Conservation (phyloP, 2,329 filamentous ascomycete genomes). For the Cadophora gregata region DNA sequence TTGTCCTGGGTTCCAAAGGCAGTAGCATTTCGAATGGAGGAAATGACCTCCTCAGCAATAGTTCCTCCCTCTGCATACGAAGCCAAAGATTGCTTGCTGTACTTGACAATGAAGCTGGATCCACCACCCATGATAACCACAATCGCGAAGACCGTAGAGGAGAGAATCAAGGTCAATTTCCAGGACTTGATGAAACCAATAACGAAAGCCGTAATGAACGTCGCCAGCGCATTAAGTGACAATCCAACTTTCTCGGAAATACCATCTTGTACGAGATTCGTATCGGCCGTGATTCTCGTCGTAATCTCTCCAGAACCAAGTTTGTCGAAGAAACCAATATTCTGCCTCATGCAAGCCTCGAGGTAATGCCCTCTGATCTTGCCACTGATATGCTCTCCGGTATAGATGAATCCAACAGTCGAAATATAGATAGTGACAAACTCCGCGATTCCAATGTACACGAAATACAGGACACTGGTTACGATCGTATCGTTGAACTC, state of each 20-base stretch:
- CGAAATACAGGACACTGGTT: constrained; percentile 77
- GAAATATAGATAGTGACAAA: constrained; percentile 79
- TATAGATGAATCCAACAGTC: constrained; percentile 90
- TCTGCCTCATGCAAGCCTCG: constrained; percentile 81
- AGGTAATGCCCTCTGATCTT: constrained; percentile 87
- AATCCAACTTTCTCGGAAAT: constrained; percentile 89
- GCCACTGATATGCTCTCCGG: constrained; percentile 77
- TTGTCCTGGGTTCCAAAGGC: constrained; percentile 95
- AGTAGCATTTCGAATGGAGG: constrained; percentile 88
- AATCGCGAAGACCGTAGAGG: constrained; percentile 81
- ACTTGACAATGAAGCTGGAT: constrained; percentile 78
- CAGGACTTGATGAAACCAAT: constrained; percentile 92
- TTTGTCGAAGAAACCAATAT: constrained; percentile 93
- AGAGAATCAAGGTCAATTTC: constrained; percentile 89
- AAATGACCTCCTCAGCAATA: constrained; percentile 92
- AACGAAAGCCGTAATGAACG: constrained; percentile 86
- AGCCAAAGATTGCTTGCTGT: constrained; percentile 76
- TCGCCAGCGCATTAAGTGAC: constrained; percentile 76
- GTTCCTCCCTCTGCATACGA: constrained; percentile 86
- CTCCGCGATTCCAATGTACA: constrained; percentile 83
- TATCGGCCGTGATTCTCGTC: constrained; percentile 92
- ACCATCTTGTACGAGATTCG: constrained; percentile 90
- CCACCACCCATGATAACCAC: constrained; percentile 77
- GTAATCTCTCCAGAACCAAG: constrained; percentile 92
- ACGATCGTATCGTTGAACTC: constrained; percentile 66